These are phyloP conservation scores for Rhizopogon rudus DNA, from an alignment of 768 basidiomycete species.

Conservation along the genomic window DNA sequence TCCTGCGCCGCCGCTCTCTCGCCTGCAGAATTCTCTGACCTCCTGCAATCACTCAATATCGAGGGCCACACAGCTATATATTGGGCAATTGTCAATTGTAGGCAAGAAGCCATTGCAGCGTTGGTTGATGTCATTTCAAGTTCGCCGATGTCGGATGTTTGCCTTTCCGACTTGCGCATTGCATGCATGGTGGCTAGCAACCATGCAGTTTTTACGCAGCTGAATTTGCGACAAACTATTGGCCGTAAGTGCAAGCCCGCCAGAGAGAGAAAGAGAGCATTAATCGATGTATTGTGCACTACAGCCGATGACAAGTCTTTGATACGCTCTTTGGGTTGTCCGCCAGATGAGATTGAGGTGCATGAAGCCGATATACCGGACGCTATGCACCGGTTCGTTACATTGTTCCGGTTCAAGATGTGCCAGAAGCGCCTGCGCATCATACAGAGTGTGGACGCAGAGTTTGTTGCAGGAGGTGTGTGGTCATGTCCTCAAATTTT, in stretches of 20 bases:
- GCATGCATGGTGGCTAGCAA: neutral
- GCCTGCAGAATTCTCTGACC: neutral
- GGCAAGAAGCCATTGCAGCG: neutral
- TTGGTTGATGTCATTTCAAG: neutral
- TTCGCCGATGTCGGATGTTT: neutral
- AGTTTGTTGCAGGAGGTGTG: neutral
- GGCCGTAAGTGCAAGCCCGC: neutral
- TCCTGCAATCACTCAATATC: neutral
- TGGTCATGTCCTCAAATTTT: neutral
- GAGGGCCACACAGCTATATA: neutral
- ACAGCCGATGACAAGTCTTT: no score
- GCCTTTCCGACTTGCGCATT: neutral
- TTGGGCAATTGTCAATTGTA: neutral
- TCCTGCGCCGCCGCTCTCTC: no score
- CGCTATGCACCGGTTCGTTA: neutral
- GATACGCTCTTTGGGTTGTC: no score
- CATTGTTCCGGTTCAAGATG: neutral
- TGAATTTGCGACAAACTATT: neutral
- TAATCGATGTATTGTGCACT: no score
- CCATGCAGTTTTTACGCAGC: neutral
- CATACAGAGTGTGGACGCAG: neutral
- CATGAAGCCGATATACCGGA: neutral
- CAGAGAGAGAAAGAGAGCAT: no score
- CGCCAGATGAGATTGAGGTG: neutral
- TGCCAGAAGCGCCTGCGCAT: neutral